Evolutionary conservation across 495 filamentous ascomycete genomes (phyloP).

Genomic region (Tuber microsphaerosporum): DNA sequence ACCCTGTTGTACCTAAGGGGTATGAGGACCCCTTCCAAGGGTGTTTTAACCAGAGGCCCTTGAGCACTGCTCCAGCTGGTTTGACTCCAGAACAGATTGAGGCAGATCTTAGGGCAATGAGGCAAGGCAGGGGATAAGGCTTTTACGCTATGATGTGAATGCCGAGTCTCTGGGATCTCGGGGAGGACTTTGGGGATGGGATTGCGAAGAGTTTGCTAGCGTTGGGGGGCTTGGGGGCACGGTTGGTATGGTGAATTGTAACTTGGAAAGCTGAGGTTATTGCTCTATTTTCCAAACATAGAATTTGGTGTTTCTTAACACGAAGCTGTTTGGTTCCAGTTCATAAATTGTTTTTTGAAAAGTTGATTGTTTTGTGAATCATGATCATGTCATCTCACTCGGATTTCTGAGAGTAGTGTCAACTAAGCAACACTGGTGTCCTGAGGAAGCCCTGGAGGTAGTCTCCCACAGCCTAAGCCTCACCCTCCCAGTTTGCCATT

Average conservation of each 20-base stretch:
- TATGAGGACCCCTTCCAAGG: not conserved
- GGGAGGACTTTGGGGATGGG: not conserved
- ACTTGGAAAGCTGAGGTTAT: not conserved
- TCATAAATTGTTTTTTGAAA: not conserved
- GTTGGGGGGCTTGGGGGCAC: not conserved
- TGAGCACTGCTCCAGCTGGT: not conserved
- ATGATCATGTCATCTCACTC: not conserved
- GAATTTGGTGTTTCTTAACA: not conserved
- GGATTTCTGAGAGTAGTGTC: not conserved
- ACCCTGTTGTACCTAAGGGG: not conserved
- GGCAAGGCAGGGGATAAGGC: not conserved
- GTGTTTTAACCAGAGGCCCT: not conserved
- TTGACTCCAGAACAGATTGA: not conserved
- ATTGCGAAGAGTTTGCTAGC: not conserved
- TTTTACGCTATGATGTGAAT: not conserved
- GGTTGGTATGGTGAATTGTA: not conserved
- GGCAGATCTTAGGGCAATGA: not conserved
- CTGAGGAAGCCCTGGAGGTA: not conserved
- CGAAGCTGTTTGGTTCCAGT: not conserved
- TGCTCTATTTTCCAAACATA: not conserved
- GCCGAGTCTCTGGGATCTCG: too few relatives aligned
- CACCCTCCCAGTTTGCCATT: not conserved
- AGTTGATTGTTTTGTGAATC: not conserved
- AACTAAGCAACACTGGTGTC: not conserved
- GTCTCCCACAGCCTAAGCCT: not conserved